Conservation (phyloP, 192 early-diverging fungal genomes). For the Backusella australiensis region DNA sequence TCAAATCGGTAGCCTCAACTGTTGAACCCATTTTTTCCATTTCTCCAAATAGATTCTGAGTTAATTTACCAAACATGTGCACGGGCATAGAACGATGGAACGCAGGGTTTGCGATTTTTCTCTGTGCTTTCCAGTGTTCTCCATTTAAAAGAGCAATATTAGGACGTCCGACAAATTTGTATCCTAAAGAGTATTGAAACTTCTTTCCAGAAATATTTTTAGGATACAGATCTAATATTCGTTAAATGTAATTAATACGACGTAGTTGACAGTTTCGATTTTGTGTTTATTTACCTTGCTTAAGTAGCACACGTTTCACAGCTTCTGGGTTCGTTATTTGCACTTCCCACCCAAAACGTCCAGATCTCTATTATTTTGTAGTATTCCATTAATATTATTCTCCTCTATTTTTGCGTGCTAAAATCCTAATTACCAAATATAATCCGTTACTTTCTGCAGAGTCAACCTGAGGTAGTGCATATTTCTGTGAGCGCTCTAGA, state of each 20-base stretch:
- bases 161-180: not conserved
- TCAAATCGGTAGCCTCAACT: not conserved
- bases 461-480: not conserved
- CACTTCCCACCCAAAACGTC: not conserved
- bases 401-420: not conserved
- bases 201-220: not conserved
- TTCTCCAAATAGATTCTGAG: slow-evolving; percentile 14
- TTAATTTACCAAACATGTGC: slow-evolving; percentile 19
- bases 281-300: not conserved
- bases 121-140: not conserved
- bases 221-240: not conserved
- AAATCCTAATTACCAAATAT: not conserved
- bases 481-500: not conserved
- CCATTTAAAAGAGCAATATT: not conserved
- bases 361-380: not conserved
- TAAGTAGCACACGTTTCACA: not conserved
- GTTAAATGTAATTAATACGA: not conserved
- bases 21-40: not conserved
- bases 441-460: not conserved
- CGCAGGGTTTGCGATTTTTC: slow-evolving; percentile 24
- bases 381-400: not conserved
- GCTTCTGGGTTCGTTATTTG: not conserved
- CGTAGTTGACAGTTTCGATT: not conserved
- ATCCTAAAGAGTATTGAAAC: not conserved
- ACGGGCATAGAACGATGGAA: slow-evolving; percentile 34